A percentile compares a stretch with the other conserved stretches of the same genome.
phyloP scores from a whole-genome alignment of 768 basidiomycete genomes.

The Punctularia strigosozonata region DNA sequence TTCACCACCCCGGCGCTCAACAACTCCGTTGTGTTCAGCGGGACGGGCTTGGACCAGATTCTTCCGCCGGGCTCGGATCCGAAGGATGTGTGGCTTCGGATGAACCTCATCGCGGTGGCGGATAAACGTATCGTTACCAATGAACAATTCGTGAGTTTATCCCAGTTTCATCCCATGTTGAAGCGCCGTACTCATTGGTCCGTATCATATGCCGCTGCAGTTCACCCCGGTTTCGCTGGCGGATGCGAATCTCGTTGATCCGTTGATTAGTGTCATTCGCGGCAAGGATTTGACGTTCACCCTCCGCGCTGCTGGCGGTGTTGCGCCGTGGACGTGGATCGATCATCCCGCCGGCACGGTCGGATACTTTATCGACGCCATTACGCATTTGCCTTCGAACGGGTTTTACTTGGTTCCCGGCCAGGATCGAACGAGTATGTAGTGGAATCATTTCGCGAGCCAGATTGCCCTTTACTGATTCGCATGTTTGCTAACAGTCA shows the following conservation, averaged over 20 bases:
- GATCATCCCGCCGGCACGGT: slow-evolving; percentile 45
- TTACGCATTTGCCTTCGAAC: slow-evolving; percentile 30
- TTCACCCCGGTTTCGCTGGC: slow-evolving; percentile 42
- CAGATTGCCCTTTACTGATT: too few relatives aligned
- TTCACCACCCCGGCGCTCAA: slow-evolving; percentile 39
- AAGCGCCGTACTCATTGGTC: neutral
- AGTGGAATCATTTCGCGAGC: neutral
- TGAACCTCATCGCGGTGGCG: slow-evolving; percentile 36
- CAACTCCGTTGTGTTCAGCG: slow-evolving; percentile 31
- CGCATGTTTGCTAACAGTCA: slow-evolving; percentile 20
- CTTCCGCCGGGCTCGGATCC: slow-evolving; percentile 29
- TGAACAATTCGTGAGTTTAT: slow-evolving; percentile 36
- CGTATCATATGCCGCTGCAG: slow-evolving; percentile 20
- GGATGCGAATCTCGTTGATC: slow-evolving; percentile 34
- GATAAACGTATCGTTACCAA: slow-evolving; percentile 29
- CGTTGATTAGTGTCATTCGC: slow-evolving; percentile 26
- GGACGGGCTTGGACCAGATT: slow-evolving; percentile 29
- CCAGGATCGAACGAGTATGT: slow-evolving; percentile 37
- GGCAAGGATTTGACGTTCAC: slow-evolving; percentile 30
- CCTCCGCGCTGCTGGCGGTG: slow-evolving; percentile 39
- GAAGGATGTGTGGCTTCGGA: slow-evolving; percentile 36
- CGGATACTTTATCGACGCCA: slow-evolving; percentile 36
- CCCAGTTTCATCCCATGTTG: neutral
- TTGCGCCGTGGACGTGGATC: slow-evolving; percentile 47
- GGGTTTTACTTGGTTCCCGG: slow-evolving; percentile 47